A percentile compares a stretch with the other conserved stretches of the same genome.
phyloP scores from a whole-genome alignment of 2,329 filamentous ascomycete genomes.

The Pseudocercospora pini-densiflorae region DNA sequence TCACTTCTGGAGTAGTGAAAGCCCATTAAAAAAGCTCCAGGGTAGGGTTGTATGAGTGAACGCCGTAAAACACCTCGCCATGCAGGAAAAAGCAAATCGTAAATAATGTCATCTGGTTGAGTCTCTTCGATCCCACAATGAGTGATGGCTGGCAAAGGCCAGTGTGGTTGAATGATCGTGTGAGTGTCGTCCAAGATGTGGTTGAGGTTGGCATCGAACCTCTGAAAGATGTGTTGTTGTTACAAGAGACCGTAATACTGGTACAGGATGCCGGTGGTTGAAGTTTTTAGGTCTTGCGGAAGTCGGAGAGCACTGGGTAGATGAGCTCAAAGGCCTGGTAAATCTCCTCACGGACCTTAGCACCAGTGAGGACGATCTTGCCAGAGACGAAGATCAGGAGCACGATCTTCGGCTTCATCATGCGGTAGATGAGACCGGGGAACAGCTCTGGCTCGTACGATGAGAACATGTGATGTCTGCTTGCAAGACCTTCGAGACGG shows the following conservation, averaged over 20 bases:
- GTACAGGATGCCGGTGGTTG: constrained; percentile 33
- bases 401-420: constrained; percentile 99
- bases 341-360: constrained; percentile 97
- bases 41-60: constrained; percentile 18
- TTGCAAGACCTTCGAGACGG: constrained; percentile 91
- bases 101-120: constrained; percentile 19
- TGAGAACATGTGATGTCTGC: constrained; percentile 98
- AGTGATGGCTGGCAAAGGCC: constrained; percentile 9
- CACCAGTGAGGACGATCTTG: constrained; percentile 97
- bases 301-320: constrained; percentile 70
- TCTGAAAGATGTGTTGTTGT: constrained; percentile 32
- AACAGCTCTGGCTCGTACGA: constrained; percentile 98
- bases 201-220: constrained; percentile 37
- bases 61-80: constrained; percentile 38
- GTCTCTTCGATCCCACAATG: constrained; percentile 6
- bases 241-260: constrained; percentile 35
- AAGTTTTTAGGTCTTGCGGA: constrained; percentile 30
- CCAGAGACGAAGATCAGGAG: constrained; percentile 94
- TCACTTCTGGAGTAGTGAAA: constrained; percentile 18
- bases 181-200: constrained; percentile 16
- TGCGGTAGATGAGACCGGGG: constrained; percentile 98
- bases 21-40: constrained; percentile 14
- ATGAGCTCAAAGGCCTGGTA: constrained; percentile 97
- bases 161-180: constrained; percentile 10
- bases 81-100: constrained; percentile 32